Conservation (phyloP, 208 protist genomes). For the Vickermania ingenoplastis region DNA sequence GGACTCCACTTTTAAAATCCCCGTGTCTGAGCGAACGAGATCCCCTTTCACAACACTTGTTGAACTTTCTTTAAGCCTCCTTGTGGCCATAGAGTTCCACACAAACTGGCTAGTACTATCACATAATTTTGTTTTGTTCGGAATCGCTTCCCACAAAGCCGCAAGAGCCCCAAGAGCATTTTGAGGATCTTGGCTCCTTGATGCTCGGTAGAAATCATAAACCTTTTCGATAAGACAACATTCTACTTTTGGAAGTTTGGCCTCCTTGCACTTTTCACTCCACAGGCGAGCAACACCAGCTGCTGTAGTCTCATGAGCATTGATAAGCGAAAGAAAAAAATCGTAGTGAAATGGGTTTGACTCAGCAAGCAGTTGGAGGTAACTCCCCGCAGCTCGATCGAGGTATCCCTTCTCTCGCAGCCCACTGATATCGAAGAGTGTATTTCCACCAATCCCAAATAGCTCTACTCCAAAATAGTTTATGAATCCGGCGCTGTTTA, state of each 20-base stretch:
- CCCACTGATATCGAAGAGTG: conserved; percentile 49
- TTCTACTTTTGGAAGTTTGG: conserved; percentile 15
- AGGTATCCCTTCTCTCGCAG: conserved; percentile 24
- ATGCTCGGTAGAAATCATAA: conserved; percentile 11
- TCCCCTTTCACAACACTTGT: conserved; percentile 47
- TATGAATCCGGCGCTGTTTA: conserved; percentile 41
- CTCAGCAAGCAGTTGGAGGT: conserved; percentile 62
- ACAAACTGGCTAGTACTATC: conserved; percentile 52
- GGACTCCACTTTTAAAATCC: no score
- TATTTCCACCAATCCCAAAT: conserved; percentile 50
- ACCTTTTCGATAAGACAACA: conserved; percentile 21
- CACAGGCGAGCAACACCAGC: conserved; percentile 32
- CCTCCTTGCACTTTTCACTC: conserved; percentile 21
- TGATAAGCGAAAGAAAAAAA: conserved; percentile 50
- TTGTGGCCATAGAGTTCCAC: conserved; percentile 81
- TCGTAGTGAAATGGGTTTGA: conserved; percentile 46
- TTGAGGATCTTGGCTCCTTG: no score
- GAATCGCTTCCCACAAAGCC: no score
- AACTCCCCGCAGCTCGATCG: conserved; percentile 23
- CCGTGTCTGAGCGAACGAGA: conserved; percentile 36
- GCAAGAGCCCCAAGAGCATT: no score
- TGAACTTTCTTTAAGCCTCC: conserved; percentile 37
- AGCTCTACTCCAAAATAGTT: conserved; percentile 79
- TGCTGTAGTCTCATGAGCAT: conserved; percentile 35
- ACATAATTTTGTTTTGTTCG: no score